Conservation (phyloP, 2,329 filamentous ascomycete species). For the Aspergillus tamarii region DNA sequence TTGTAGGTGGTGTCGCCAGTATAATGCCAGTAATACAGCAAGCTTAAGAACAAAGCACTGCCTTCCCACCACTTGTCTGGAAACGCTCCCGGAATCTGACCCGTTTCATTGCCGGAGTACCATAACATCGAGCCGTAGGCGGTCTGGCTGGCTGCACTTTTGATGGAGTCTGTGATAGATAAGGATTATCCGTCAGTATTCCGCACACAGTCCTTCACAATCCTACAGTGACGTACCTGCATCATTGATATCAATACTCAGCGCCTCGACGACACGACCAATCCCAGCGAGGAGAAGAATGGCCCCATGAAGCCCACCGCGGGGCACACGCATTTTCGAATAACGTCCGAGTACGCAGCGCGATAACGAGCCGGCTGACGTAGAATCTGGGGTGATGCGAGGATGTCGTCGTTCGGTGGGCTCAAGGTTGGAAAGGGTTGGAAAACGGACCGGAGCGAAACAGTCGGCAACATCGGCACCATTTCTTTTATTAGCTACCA, state of each 20-base stretch:
- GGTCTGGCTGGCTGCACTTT: conserved; percentile 43
- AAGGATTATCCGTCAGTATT: background rate
- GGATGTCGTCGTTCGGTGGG: background rate
- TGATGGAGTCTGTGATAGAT: conserved; percentile 43
- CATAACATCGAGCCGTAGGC: conserved; percentile 56
- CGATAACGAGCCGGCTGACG: background rate
- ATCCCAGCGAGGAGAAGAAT: conserved; percentile 2
- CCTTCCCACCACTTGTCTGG: conserved; percentile 79
- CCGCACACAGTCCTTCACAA: background rate
- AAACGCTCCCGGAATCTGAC: conserved; percentile 57
- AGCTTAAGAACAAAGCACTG: conserved; percentile 67
- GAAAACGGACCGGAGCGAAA: background rate
- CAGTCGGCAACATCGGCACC: background rate
- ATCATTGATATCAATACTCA: conserved; percentile 10
- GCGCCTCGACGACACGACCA: background rate
- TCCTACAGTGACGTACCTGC: conserved; percentile 2
- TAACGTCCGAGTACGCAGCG: background rate
- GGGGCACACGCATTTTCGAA: background rate
- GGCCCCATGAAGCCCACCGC: background rate
- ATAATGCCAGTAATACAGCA: conserved; percentile 71
- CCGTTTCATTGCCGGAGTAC: conserved; percentile 57
- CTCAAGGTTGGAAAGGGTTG: background rate
- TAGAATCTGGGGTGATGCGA: background rate
- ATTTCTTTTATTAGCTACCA: conserved; percentile 8
- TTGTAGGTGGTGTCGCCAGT: conserved; percentile 69